Conservation (phyloP, 2,329 filamentous ascomycete species). For the Nannizziopsis barbatae region DNA sequence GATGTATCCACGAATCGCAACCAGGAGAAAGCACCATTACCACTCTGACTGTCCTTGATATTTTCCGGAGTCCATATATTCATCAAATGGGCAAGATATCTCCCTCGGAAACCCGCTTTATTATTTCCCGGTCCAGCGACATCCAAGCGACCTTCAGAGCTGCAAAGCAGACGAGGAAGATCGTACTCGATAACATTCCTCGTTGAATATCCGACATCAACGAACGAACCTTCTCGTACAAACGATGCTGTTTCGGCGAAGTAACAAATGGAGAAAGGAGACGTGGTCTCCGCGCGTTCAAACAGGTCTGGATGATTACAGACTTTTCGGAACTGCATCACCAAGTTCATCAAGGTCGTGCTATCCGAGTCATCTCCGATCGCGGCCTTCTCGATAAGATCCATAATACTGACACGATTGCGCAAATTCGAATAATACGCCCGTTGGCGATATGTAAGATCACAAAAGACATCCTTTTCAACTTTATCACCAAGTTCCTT, state of each 20-base stretch:
- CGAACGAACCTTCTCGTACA: constrained; percentile 69
- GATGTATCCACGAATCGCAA: constrained; percentile 75
- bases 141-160: constrained; percentile 64
- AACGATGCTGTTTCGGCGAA: constrained; percentile 96
- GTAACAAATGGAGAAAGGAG: constrained; percentile 69
- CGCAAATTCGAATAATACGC: constrained; percentile 85
- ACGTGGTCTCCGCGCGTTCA: constrained; percentile 82
- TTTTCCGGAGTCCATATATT: constrained; percentile 83
- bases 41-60: constrained; percentile 50
- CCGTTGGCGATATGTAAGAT: constrained; percentile 89
- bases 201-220: constrained; percentile 77
- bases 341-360: constrained; percentile 93
- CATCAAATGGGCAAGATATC: constrained; percentile 68
- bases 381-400: constrained; percentile 93
- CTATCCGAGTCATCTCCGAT: constrained; percentile 90
- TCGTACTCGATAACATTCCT: constrained; percentile 76
- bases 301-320: constrained; percentile 98
- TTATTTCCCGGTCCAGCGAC: constrained; percentile 62
- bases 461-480: constrained; percentile 88
- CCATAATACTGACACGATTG: constrained; percentile 97
- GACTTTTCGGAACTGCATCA: constrained; percentile 99
- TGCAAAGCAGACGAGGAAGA: constrained; percentile 70
- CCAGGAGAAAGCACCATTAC: constrained; percentile 66
- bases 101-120: constrained; percentile 66
- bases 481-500: constrained; percentile 99